Evolutionary conservation across 441 rosid genomes (phyloP), one percentile per base, ranked within the genome.

Genomic region (Breynia disticha): DNA sequence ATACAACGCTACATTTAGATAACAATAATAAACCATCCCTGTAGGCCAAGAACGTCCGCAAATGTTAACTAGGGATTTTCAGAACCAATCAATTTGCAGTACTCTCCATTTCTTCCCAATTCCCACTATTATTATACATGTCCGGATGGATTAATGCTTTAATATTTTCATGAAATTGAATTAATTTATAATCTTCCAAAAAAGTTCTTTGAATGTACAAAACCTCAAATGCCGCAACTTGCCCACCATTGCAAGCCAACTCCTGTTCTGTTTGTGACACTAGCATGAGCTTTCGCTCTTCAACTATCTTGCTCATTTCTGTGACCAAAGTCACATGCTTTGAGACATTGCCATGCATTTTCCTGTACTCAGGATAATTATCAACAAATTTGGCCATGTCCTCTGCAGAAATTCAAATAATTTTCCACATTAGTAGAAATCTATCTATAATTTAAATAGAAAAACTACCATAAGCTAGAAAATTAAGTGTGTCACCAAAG

Each of bases 381-480:
- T 88, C 97, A 64, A 91, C 91, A 79, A 91, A 91, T 67, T 86
- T 91, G 69, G 95, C 94, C 98, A 88, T 88, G 72, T 91, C 98
- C 65, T 86, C 98, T 91, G 86, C 76, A 74, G 61, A 71, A 72
- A 48, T 35, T 52, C 67, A 72, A 68, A 65, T 32, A 21, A 65
- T 22, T 60, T 51, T 52, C 68, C 47, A 16, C 53, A 59, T 55
- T 64, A 60, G 42, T n/a, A 37, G 46, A 35, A 19, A 43, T 4
- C 46, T 43, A 46, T 20, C 48, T 11, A 13, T 8, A 7, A 54
- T 22, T 19, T 22, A 28, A 21, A 46, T 15, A 51, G 13, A 28
- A 43, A 49, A 69, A 11, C 46, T 18, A 51, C 7, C 15, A 18
- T 35, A 9, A 51, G 46, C 24, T 24, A 44, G 47, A 35, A 16